phyloP scores from a whole-genome alignment of 495 filamentous ascomycete genomes.

The Acidiella bohemica region DNA sequence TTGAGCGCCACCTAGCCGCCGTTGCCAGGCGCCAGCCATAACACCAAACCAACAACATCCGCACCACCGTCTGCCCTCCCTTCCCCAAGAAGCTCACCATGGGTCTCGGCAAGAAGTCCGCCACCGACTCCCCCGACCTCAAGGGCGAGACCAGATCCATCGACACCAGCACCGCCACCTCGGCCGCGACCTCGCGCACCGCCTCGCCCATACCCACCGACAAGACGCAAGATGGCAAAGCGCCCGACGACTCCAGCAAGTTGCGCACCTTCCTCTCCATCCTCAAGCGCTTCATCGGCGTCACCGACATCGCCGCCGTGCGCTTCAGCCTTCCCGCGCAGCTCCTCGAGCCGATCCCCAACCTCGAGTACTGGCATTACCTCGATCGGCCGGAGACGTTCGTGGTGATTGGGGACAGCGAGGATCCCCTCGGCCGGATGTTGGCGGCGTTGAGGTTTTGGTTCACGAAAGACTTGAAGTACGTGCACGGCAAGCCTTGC shows the following conservation, averaged over 20 bases:
- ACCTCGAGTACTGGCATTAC: constrained; percentile 98
- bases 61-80: no score
- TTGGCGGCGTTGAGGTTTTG: constrained; percentile 87
- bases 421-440: constrained; percentile 83
- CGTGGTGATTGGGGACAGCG: constrained; percentile 86
- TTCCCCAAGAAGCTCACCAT: no score
- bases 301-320: constrained; percentile 86
- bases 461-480: constrained; percentile 99
- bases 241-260: constrained; percentile 68
- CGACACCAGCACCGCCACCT: neutral
- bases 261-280: constrained; percentile 73
- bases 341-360: constrained; percentile 87
- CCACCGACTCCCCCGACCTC: constrained; percentile 1
- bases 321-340: constrained; percentile 93
- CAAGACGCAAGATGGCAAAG: constrained; percentile 39
- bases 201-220: constrained; percentile 4
- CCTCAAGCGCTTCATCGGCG: constrained; percentile 82
- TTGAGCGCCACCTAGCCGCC: no score
- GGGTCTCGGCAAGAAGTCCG: neutral
- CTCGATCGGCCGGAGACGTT: constrained; percentile 92
- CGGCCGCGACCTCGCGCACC: neutral
- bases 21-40: no score
- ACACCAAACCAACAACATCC: no score
- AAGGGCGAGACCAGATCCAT: neutral
- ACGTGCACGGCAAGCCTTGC: constrained; percentile 94